Evolutionary conservation across 2,329 filamentous ascomycete genomes (phyloP).

Genomic region (Botryotinia globosa): DNA sequence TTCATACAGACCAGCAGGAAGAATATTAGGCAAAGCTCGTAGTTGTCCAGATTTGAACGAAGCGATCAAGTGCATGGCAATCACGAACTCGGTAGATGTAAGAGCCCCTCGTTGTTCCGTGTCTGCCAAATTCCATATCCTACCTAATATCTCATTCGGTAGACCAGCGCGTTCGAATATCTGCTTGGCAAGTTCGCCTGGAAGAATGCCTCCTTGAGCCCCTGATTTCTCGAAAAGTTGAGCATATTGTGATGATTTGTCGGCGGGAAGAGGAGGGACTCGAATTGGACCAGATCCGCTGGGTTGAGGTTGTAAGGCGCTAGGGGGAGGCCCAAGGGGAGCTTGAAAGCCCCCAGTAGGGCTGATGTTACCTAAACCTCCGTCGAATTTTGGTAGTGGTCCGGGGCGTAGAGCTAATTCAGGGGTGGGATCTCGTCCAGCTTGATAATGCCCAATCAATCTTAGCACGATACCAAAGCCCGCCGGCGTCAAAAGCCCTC

Average conservation of each 20-base stretch:
- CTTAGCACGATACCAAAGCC: constrained; percentile 92
- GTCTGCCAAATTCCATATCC: constrained; percentile 94
- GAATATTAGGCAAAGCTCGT: constrained; percentile 71
- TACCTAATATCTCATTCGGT: constrained; percentile 85
- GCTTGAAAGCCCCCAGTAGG: constrained; percentile 48
- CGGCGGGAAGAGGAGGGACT: constrained; percentile 82
- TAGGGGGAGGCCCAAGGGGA: constrained; percentile 44
- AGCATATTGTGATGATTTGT: constrained; percentile 87
- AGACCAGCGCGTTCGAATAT: constrained; percentile 94
- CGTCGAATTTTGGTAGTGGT: constrained; percentile 90
- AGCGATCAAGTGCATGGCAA: constrained; percentile 95
- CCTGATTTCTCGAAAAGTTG: constrained; percentile 88
- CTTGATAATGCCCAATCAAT: constrained; percentile 94
- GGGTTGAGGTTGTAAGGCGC: constrained; percentile 51
- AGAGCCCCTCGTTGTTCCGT: constrained; percentile 88
- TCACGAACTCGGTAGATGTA: constrained; percentile 87
- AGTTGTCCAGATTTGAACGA: constrained; percentile 84
- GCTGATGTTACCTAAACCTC: constrained; percentile 47
- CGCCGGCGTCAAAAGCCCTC: constrained; percentile 85
- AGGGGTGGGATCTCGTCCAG: constrained; percentile 73
- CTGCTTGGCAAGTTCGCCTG: constrained; percentile 82
- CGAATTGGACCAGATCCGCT: constrained; percentile 69
- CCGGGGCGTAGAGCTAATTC: constrained; percentile 82
- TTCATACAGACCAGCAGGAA: constrained; percentile 86
- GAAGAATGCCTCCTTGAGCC: constrained; percentile 71